Base-by-base conservation (phyloP, 768 basidiomycete genomes). In the Phylloporus rhodoxanthus region DNA sequence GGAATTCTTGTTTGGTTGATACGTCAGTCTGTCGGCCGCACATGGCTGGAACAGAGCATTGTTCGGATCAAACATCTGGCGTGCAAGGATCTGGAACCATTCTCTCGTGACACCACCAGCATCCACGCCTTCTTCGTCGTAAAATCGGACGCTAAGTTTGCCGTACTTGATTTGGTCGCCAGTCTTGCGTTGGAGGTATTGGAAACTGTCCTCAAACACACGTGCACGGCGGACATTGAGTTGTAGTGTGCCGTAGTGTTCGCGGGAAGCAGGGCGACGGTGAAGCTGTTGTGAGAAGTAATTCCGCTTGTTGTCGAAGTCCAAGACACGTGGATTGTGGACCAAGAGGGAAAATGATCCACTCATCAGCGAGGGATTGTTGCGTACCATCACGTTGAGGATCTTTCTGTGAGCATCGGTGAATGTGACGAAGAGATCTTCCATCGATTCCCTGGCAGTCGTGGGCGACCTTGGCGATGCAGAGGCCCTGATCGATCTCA, bases 271-370 rank as follows among this genome's bases (percentile, higher is more conserved):
- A 15, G 84, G 84, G 8, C 91, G 83, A 38, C 86, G 83, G 63
- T 93, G 93, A 8, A 96, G 75, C 64, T 94, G 91, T 65, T 95
- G 92, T 37, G 79, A 84, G 72, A 93, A 93, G 70, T 91, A 94
- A 62, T 94, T 95, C 30, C 96, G 83, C 73, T 99, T 99, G 82
- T 98, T 98, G 75, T 98, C 96, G 64, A 98, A 98, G 74, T 98
- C 96, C 48, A 99, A 79, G 20, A 98, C 93, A 26, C 91, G 84
- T 41, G 96, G 86, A 61, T 99, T 99, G 70, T 94, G 85, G 40
- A 99, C 88, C 55, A 99, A 75, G 1, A 99, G 77, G 14, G 94
- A 92, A 77, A 99, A 99, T 1, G 95, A 97, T 10, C 96, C 96
- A 58, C 91, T 91, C 89, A 99, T 94, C 36, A 99, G 70, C 0